These are phyloP conservation scores for Capronia americana DNA, from an alignment of 2,329 filamentous ascomycete genomes.

Conservation along the genomic window DNA sequence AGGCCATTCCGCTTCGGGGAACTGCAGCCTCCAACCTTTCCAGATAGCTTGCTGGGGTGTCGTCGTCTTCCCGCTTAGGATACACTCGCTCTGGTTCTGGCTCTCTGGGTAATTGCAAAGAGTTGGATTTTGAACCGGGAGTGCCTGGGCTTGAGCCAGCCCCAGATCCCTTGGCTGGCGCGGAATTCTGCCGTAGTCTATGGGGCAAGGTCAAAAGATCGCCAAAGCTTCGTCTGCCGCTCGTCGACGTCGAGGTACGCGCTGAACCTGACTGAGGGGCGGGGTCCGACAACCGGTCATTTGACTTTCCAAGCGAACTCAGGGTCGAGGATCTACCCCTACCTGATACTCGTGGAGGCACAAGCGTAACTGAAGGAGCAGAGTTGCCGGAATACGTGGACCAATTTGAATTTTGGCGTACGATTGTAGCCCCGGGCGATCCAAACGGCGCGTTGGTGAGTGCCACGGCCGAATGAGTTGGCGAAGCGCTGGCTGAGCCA, in stretches of 20 bases:
- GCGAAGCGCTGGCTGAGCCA: constrained; percentile 53
- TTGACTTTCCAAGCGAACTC: constrained; percentile 77
- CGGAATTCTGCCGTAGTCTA: constrained; percentile 81
- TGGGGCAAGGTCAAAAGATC: constrained; percentile 79
- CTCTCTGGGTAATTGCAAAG: constrained; percentile 77
- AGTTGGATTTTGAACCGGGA: constrained; percentile 82
- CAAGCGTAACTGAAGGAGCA: constrained; percentile 64
- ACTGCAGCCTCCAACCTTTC: constrained; percentile 80
- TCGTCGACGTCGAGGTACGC: constrained; percentile 80
- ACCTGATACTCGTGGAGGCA: constrained; percentile 64
- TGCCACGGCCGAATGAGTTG: constrained; percentile 60
- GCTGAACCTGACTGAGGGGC: constrained; percentile 63
- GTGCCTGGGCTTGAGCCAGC: constrained; percentile 66
- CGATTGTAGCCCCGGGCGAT: constrained; percentile 52
- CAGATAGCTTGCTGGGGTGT: constrained; percentile 89
- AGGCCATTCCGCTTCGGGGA: constrained; percentile 81
- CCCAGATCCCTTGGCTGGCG: constrained; percentile 70
- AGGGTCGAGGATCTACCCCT: constrained; percentile 87
- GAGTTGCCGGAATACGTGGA: constrained; percentile 71
- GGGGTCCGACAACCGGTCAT: constrained; percentile 64
- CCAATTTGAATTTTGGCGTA: constrained; percentile 66
- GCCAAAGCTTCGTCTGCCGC: constrained; percentile 89
- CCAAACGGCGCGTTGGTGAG: constrained; percentile 56
- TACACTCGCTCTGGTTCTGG: constrained; percentile 63
- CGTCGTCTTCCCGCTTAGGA: constrained; percentile 82